These are phyloP conservation scores for Prunella vulgaris DNA, from an alignment of 257 asterid species.

Conservation along the genomic window DNA sequence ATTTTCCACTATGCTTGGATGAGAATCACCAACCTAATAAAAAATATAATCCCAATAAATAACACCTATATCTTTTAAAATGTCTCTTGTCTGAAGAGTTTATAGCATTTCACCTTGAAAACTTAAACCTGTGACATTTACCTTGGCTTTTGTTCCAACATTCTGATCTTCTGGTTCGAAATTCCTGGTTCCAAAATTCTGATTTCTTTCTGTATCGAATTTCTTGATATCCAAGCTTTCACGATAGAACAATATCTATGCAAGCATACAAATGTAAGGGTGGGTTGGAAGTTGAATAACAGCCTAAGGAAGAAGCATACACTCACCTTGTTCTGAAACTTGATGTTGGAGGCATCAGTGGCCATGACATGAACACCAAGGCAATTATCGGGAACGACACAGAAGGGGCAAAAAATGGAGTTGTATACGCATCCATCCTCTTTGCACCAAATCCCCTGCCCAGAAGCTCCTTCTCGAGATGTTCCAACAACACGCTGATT, in stretches of 20 bases:
- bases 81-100: neutral
- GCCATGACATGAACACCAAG: constrained; percentile 91
- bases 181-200: constrained; percentile 24
- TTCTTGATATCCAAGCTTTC: constrained; percentile 48
- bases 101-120: neutral
- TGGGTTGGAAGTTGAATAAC: neutral
- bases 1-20: constrained; percentile 9
- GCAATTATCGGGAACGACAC: constrained; percentile 45
- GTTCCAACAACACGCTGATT: constrained; percentile 41
- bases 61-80: too few species aligned
- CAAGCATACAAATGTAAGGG: constrained; percentile 13
- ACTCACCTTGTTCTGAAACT: constrained; percentile 73
- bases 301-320: constrained; percentile 5
- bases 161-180: constrained; percentile 28
- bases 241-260: constrained; percentile 56
- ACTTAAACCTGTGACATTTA: constrained; percentile 14
- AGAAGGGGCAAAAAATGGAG: constrained; percentile 73
- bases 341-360: constrained; percentile 61
- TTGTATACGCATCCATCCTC: constrained; percentile 94
- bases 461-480: neutral
- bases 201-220: constrained; percentile 26
- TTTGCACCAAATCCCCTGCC: constrained; percentile 84
- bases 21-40: constrained; percentile 44
- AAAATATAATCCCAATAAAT: too few species aligned
- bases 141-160: constrained; percentile 41